A percentile compares a stretch with the other conserved stretches of the same genome.
These are phyloP conservation scores for Coniferiporia sulphurascens DNA, from an alignment of 1,284 basidiomycete genomes.

Conservation along the genomic window DNA sequence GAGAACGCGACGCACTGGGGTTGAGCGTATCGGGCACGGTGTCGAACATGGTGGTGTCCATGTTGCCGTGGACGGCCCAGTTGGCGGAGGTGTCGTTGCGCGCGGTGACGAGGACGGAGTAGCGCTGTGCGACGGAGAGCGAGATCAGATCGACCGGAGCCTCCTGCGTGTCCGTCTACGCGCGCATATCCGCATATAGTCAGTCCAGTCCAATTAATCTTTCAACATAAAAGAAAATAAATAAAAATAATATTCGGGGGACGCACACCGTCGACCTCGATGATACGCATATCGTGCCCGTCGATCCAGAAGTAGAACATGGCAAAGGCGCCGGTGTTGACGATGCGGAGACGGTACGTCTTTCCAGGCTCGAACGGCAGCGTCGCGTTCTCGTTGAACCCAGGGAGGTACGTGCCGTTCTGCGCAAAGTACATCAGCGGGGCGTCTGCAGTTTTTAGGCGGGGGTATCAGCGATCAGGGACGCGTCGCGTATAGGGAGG, in stretches of 20 bases:
- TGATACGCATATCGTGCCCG: conserved; percentile 86
- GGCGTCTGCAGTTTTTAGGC: conserved; percentile 58
- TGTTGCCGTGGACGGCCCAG: conserved; percentile 87
- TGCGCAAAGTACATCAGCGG: conserved; percentile 83
- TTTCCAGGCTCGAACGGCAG: conserved; percentile 80
- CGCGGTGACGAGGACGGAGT: conserved; percentile 87
- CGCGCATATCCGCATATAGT: background rate
- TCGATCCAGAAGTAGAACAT: conserved; percentile 88
- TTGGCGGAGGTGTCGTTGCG: conserved; percentile 80
- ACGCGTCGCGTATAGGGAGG: too few species aligned
- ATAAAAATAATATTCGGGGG: too few species aligned
- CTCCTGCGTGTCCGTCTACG: conserved; percentile 71
- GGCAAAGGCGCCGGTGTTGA: conserved; percentile 74
- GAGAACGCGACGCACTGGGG: conserved; percentile 57
- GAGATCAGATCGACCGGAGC: conserved; percentile 66
- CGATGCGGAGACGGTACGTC: conserved; percentile 71
- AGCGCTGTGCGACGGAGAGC: conserved; percentile 87
- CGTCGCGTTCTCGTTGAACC: conserved; percentile 84
- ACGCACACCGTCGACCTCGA: conserved; percentile 83
- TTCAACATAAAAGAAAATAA: too few species aligned
- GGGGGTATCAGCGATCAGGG: too few species aligned
- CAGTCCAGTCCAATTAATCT: too few species aligned
- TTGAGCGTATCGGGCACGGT: conserved; percentile 63
- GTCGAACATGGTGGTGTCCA: conserved; percentile 88
- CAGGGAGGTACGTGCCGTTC: conserved; percentile 66